Evolutionary conservation across 495 filamentous ascomycete genomes (phyloP).

Genomic region (Neohortaea acidophila): DNA sequence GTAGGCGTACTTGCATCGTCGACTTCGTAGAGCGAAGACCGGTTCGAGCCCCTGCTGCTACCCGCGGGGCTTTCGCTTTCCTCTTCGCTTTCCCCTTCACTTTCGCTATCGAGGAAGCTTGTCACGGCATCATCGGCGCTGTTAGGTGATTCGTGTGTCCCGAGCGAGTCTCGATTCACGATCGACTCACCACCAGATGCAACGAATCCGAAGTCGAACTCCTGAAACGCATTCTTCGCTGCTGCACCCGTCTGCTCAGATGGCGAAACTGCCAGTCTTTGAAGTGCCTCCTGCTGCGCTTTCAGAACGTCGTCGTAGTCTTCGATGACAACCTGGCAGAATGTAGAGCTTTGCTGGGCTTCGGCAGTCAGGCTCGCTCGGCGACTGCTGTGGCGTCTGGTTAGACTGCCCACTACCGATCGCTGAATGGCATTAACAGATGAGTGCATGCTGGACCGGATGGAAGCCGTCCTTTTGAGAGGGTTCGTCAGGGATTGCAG

Average conservation of each 20-base stretch:
- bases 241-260: neutral
- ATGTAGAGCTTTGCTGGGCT: conserved; percentile 8
- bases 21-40: conserved; percentile 2
- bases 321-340: conserved; percentile 13
- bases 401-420: conserved; percentile 9
- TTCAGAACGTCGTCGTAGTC: neutral
- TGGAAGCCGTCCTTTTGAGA: conserved; percentile 13
- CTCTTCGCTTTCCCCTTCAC: neutral
- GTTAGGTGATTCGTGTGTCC: neutral
- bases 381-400: conserved; percentile 18
- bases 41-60: conserved; percentile 3
- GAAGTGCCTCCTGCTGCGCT: neutral
- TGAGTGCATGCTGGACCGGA: conserved; percentile 14
- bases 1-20: conserved; percentile 2
- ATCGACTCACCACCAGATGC: neutral
- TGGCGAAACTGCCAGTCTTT: neutral
- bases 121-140: neutral
- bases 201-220: conserved; percentile 3
- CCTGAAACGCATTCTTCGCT: no score
- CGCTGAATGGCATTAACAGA: no score
- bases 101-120: neutral
- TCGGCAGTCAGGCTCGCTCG: neutral
- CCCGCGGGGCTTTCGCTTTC: neutral
- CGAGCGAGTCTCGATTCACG: neutral
- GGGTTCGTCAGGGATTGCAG: conserved; percentile 12